Evolutionary conservation across 192 early-diverging fungal genomes (phyloP), one percentile per base, ranked within the genome.

Genomic region (Coemansia asiatica): DNA sequence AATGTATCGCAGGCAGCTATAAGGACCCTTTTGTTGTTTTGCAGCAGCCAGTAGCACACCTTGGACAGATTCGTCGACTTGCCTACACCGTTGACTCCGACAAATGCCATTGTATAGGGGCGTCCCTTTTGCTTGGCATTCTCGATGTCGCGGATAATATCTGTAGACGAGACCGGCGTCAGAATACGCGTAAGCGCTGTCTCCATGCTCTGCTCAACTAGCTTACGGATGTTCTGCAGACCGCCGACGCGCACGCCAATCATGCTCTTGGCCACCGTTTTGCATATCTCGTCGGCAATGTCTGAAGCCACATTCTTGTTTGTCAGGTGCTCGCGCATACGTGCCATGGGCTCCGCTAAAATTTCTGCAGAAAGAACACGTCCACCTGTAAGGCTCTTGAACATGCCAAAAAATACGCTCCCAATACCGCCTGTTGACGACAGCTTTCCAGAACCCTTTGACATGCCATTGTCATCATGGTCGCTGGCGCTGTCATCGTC

Each of bases 1-100:
- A 98, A 98, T 7, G 96, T 98, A 78, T 98, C 96, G 74, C 96
- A 95, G 16, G 94, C 96, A 25, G 94, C 96, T 74, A 98, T 94
- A 26, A 98, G 74, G 6, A 96, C 90, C 23, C 89, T 90, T 50
- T 89, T 82, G 54, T 90, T 87, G 82, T 98, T 98, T 67, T 95
- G 94, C 60, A 96, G 79, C 31, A 98, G 83, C 94, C 94, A 96
- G 76, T 95, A 98, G 63, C 91, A 93, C 8, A 95, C 90, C 66
- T 98, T 98, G 69, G 92, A 91, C 64, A 98, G 69, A 68, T 98
- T 98, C 53, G 96, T 98, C 8, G 91, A 92, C 68, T 96, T 90
- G 66, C 90, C 92, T 10, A 98, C 94, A 40, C 96, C 96, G 72
- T 98, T 98, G 28, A 98, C 96, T 25, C 96, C 96, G 48, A 95